phyloP scores from a whole-genome alignment of 352 stramenopile genomes.

The Phytophthora tentaculata region DNA sequence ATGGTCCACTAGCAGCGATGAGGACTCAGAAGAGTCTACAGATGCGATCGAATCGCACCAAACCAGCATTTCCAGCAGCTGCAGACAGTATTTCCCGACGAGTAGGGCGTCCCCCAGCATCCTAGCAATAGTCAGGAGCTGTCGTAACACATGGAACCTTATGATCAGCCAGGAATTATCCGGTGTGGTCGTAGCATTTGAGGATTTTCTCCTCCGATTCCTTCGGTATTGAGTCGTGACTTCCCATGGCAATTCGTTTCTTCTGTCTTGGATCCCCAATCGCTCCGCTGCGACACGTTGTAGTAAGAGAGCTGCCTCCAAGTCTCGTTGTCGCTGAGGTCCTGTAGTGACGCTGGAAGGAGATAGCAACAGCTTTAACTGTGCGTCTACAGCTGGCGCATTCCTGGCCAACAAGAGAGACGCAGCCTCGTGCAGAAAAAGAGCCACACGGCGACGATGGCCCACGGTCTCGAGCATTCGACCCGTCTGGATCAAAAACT shows the following conservation, averaged over 20 bases:
- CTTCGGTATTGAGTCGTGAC: conserved; percentile 49
- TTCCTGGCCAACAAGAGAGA: conserved; percentile 52
- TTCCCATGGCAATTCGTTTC: conserved; percentile 41
- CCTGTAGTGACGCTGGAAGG: conserved; percentile 28
- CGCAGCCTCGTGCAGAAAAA: conserved; percentile 79
- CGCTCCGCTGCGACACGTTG: conserved; percentile 56
- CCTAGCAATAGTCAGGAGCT: conserved; percentile 71
- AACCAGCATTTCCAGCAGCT: conserved; percentile 68
- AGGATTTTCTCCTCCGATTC: conserved; percentile 26
- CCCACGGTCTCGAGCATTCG: conserved; percentile 72
- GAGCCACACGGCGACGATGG: conserved; percentile 62
- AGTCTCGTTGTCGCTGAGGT: conserved; percentile 47
- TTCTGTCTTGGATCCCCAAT: conserved; percentile 47
- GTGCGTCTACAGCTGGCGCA: conserved; percentile 18
- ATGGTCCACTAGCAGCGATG: conserved; percentile 38
- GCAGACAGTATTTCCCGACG: conserved; percentile 61
- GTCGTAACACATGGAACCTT: conserved; percentile 79
- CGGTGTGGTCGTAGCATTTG: conserved; percentile 1
- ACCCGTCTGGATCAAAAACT: conserved; percentile 71
- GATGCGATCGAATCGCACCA: conserved; percentile 61
- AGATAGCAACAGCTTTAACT: conserved; percentile 30
- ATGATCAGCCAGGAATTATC: conserved; percentile 73
- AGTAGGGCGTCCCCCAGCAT: conserved; percentile 59
- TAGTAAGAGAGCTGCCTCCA: conserved; percentile 64
- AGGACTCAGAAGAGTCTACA: conserved; percentile 8